phyloP scores from a whole-genome alignment of 495 filamentous ascomycete genomes.

The Penicillium lividum region DNA sequence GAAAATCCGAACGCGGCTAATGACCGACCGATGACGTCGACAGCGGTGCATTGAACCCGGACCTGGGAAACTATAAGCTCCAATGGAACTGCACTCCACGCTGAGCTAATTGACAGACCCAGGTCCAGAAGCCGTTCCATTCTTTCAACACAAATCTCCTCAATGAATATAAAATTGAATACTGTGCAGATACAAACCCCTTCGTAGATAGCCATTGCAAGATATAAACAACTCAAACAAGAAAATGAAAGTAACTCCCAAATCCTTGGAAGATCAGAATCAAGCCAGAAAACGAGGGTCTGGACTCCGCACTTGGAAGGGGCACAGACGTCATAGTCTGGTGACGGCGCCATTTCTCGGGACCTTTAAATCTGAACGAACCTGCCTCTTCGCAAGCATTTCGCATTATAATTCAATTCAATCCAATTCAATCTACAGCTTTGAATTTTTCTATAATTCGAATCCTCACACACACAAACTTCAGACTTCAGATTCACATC shows the following conservation, averaged over 20 bases:
- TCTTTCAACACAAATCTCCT: too few relatives aligned
- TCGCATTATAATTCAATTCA: background rate
- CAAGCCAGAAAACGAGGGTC: conserved; percentile 4
- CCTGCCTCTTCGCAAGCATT: background rate
- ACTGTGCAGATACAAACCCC: too few relatives aligned
- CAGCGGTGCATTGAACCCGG: conserved; percentile 1
- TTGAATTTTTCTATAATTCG: too few relatives aligned
- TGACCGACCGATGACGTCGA: conserved; percentile 38
- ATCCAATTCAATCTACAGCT: background rate
- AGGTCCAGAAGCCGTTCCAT: background rate
- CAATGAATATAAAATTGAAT: too few relatives aligned
- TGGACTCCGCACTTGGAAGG: conserved; percentile 1
- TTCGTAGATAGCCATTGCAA: too few relatives aligned
- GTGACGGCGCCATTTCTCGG: conserved; percentile 4
- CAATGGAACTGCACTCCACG: background rate
- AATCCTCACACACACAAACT: too few relatives aligned
- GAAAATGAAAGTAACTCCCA: background rate
- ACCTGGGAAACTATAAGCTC: conserved; percentile 2
- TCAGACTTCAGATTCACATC: background rate
- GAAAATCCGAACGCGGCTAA: conserved; percentile 12
- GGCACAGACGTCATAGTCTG: conserved; percentile 26
- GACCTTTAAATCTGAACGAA: background rate
- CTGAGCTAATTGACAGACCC: background rate
- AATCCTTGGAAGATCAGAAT: background rate
- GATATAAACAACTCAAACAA: background rate